Conservation (phyloP, 805 yeast genomes). For the Candida railenensis region DNA sequence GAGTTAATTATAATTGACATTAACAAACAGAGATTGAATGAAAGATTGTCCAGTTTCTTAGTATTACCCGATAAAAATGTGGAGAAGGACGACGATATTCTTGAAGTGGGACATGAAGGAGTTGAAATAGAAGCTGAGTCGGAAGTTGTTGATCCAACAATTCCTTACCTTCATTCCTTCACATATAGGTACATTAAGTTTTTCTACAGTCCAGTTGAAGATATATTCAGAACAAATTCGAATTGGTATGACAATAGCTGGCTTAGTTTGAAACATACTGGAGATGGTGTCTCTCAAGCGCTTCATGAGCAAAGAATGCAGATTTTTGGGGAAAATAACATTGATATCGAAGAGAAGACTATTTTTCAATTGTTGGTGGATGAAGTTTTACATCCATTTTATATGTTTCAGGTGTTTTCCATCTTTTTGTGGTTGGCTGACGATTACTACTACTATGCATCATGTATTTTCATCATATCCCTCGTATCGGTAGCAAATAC, state of each 20-base stretch:
- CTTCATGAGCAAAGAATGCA: conserved; percentile 63
- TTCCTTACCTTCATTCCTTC: conserved; percentile 70
- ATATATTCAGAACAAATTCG: conserved; percentile 75
- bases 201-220: conserved; percentile 84
- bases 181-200: conserved; percentile 82
- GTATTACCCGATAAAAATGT: conserved; percentile 23
- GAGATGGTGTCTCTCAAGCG: conserved; percentile 71
- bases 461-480: conserved; percentile 87
- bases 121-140: neutral
- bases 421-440: conserved; percentile 90
- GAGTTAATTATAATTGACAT: conserved; percentile 66
- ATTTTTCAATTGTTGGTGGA: conserved; percentile 65
- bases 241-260: conserved; percentile 87
- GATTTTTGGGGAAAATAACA: conserved; percentile 76
- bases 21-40: conserved; percentile 60
- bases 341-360: conserved; percentile 75
- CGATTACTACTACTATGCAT: conserved; percentile 89
- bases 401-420: conserved; percentile 91
- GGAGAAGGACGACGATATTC: conserved; percentile 29
- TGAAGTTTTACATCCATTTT: conserved; percentile 93
- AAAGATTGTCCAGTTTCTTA: conserved; percentile 70
- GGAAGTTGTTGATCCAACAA: conserved; percentile 54
- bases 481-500: conserved; percentile 77
- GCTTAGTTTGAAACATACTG: conserved; percentile 55
- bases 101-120: conserved; percentile 10